Base-by-base conservation (phyloP, 2,329 filamentous ascomycete species). In the Aureobasidium musti region DNA sequence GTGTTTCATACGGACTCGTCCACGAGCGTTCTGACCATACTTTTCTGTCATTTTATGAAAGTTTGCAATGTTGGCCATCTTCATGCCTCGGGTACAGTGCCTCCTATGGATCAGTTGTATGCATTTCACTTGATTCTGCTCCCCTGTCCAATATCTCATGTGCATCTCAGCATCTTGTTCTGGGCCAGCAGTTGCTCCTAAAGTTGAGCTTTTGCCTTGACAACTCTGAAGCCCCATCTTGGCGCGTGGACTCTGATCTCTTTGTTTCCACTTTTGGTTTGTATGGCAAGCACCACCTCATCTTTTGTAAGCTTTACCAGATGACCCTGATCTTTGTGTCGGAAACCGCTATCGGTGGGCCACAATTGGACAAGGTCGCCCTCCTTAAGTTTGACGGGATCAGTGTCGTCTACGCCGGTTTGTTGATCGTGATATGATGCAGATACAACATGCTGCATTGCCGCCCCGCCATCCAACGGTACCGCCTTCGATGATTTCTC, bases 321-420 rank as follows among this genome's bases (percentile, higher is more conserved):
- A 49, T 67, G 77, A 0, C 89, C 89, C 1, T 74, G 72, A 72
- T 91, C 88, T 69, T 81, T 83, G 73, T 87, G 81, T n/a, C 74
- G 80, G 63, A 78, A 81, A 6, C 88, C 88, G 52, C 84, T 83
- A 73, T 91, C 88, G 2, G 82, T 84, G 5, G 88, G 89, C 79
- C 82, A 86, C 30, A 90, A 76, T 73, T 82, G 78, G 3, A 91
- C 84, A 52, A 74, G 69, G 35, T 84, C 79, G 1, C 87, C 88
- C 68, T 77, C 79, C 60, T 77, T 76, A 68, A 91, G 73, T 0
- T 81, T 80, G 57, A 83, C 76, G 2, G 83, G 82, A 73, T 91
- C 87, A 5, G 70, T 70, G 14, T 69, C 74, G 68, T 86, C 83
- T 2, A 87, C 79, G 0, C 66, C 71, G 13, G 73, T 75, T 45